These are phyloP conservation scores for Vanrija pseudolonga DNA, from an alignment of 1,284 basidiomycete species.

Conservation along the genomic window DNA sequence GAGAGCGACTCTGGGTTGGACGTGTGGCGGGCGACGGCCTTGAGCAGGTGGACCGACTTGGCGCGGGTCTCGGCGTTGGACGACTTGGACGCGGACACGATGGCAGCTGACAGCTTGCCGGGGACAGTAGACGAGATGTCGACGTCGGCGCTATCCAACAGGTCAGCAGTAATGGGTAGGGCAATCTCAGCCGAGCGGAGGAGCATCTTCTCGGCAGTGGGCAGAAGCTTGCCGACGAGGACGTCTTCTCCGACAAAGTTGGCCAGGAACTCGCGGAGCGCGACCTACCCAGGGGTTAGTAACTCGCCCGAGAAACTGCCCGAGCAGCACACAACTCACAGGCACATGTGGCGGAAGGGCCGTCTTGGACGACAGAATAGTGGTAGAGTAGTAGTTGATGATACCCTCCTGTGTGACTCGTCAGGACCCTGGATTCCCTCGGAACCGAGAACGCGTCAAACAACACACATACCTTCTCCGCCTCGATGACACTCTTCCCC, in stretches of 20 bases:
- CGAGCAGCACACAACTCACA: constrained; percentile 12
- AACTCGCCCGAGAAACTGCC: no score
- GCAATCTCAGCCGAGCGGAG: constrained; percentile 45
- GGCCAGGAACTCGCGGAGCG: constrained; percentile 31
- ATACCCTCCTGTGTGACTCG: constrained; percentile 28
- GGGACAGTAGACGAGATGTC: constrained; percentile 58
- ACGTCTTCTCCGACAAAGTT: constrained; percentile 30
- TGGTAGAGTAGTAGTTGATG: constrained; percentile 35
- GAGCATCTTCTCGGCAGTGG: constrained; percentile 44
- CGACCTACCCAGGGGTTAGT: constrained; percentile 6
- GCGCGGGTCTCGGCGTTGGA: constrained; percentile 63
- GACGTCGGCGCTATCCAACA: constrained; percentile 44
- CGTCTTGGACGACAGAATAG: constrained; percentile 41
- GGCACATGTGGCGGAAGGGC: constrained; percentile 30
- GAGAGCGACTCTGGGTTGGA: constrained; percentile 38
- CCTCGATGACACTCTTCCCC: constrained; percentile 25
- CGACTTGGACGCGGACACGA: constrained; percentile 72
- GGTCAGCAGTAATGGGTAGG: constrained; percentile 39
- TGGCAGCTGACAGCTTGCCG: constrained; percentile 62
- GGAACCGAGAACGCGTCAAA: background rate
- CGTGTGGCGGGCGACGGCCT: constrained; percentile 53
- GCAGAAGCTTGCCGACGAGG: constrained; percentile 38
- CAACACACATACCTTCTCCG: constrained; percentile 29
- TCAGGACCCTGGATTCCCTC: constrained; percentile 1
- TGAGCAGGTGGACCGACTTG: constrained; percentile 62